phyloP scores from a whole-genome alignment of 805 yeast genomes.

The Cyberlindnera petersonii region DNA sequence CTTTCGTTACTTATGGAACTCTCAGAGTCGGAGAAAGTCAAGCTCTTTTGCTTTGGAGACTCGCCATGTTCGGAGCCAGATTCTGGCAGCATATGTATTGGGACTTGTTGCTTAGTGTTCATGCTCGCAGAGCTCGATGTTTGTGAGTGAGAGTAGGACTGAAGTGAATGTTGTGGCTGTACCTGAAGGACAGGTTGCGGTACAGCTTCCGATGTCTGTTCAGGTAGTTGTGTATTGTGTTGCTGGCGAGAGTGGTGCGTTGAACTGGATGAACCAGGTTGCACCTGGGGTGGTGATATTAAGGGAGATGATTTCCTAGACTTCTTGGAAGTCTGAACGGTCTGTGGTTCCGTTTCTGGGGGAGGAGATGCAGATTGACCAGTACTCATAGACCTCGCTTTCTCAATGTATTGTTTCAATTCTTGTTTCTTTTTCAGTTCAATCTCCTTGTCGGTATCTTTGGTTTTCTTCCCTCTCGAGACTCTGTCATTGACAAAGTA shows the following conservation, averaged over 20 bases:
- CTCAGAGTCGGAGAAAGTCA: conserved; percentile 27
- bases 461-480: conserved; percentile 29
- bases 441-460: conserved; percentile 22
- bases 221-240: neutral
- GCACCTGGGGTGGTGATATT: neutral
- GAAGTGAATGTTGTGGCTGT: neutral
- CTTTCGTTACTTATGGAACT: conserved; percentile 25
- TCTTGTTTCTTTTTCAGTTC: conserved; percentile 24
- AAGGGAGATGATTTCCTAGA: conserved; percentile 1
- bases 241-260: neutral
- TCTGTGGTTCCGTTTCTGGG: conserved; percentile 8
- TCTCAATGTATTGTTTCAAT: conserved; percentile 23
- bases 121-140: neutral
- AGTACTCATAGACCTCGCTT: conserved; percentile 20
- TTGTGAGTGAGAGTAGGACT: neutral
- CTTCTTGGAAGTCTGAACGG: neutral
- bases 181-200: neutral
- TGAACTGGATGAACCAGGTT: neutral
- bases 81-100: conserved; percentile 9
- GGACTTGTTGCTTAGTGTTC: conserved; percentile 7
- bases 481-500: conserved; percentile 57
- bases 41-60: conserved; percentile 22
- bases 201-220: neutral
- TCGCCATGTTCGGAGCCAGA: conserved; percentile 15
- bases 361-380: conserved; percentile 9